Conservation (phyloP, 257 asterid species). For the Catharanthus roseus region DNA sequence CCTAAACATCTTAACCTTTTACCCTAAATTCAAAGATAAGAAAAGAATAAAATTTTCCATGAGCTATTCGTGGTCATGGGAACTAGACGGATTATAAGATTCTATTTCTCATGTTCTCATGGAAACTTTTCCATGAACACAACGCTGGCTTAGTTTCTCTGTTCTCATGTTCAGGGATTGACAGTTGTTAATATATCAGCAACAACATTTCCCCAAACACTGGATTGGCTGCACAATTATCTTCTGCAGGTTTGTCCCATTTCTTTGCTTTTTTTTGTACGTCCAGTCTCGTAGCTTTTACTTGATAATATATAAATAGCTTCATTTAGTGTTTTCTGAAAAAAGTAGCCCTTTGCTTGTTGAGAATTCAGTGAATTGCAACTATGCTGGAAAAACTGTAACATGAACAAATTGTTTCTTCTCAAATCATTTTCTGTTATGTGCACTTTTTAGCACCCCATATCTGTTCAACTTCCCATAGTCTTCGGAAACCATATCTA, state of each 20-base stretch:
- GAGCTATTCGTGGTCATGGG: not conserved
- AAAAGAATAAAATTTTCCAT: not conserved
- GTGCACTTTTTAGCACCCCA: not conserved
- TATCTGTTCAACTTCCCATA: not conserved
- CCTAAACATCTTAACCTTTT: not conserved
- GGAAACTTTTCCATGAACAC: not conserved
- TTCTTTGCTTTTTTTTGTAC: not conserved
- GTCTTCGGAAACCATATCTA: not conserved
- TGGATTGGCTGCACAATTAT: constrained; percentile 93
- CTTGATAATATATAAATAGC: not conserved
- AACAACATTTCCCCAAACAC: constrained; percentile 90
- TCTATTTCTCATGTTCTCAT: not conserved
- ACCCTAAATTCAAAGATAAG: not conserved
- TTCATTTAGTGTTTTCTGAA: not conserved
- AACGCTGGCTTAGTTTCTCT: not conserved
- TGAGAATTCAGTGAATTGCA: not conserved
- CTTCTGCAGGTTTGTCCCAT: constrained; percentile 77
- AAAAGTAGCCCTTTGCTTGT: not conserved
- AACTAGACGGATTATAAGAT: not conserved
- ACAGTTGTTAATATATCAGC: constrained; percentile 86
- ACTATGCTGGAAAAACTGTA: not conserved
- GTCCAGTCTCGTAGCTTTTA: not conserved
- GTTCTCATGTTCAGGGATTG: constrained; percentile 52
- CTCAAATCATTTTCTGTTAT: too few species aligned
- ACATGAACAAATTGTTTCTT: too few species aligned